Evolutionary conservation across 345 rosid species (phyloP), one percentile per base, ranked within the genome.

Genomic region (Pistacia integerrima): DNA sequence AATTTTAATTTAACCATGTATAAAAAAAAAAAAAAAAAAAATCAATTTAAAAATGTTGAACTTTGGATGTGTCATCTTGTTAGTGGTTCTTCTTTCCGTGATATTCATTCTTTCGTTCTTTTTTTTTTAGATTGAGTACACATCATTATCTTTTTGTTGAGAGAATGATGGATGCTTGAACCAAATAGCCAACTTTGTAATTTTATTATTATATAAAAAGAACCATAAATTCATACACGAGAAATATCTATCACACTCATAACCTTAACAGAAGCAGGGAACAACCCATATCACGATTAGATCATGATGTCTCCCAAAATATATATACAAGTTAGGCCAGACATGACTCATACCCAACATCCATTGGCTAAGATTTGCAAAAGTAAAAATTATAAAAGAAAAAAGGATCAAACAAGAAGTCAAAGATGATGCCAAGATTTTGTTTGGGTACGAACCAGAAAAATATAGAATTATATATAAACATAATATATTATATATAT

Each of bases 341-440:
- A 73, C 74, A 77, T 44, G 79, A 79, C 79, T 59, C 56, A 30
- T 67, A 11, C 73, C 35, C 18, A 38, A 65, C 61, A 11, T 76
- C 75, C 75, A 82, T 78, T 78, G 90, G 92, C 82, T 18, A 33
- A 28, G 1, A 70, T 35, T 71, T 69, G 35, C 76, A 38, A 61
- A 82, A 69, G 70, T 36, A 48, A 58, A 64, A 52, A 38, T 13
- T 35, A 16, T 8, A 54, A 41, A 52, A 2, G 33, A 54, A 64
- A 33, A 12, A 46, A 35, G 30, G 25, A 54, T 52, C 12, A 25
- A 46, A 60, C 51, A 64, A 62, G 70, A 49, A 74, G 80, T 84
- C 80, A 84, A 89, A 84, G 77, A 75, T 76, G 81, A 74, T 70
- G 79, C 74, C 5, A 70, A 69, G 80, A 64, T 82, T 68, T 78